Base-by-base conservation (phyloP, 306 rosid genomes). In the Dalbergia cultrata region DNA sequence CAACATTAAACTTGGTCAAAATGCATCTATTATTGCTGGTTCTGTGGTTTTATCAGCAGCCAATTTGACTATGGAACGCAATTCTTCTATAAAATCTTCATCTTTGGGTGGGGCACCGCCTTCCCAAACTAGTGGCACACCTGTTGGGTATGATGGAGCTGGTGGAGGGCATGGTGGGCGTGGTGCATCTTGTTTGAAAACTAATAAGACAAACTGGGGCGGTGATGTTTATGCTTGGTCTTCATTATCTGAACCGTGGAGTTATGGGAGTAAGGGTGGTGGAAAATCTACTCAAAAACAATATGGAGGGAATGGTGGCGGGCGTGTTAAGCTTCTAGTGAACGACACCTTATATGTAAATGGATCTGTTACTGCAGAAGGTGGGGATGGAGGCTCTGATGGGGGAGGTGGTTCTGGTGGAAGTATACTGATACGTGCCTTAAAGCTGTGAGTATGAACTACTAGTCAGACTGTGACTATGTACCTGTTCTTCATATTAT, bases 141-240 rank as follows among this genome's bases (percentile, higher is more conserved):
- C 99, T 33, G 83, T 91, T 84, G 92, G 95, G 58, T 68, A 80
- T 86, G 97, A 89, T 60, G 97, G 97, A 86, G 91, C 97, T 70
- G 99, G 99, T 79, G 99, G 99, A 85, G 99, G 99, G 72, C 97
- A 95, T 74, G 99, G 99, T 80, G 99, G 99, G 50, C 92, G 99
- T 41, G 99, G 99, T 83, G 99, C 99, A 80, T 93, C 98, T 76
- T 95, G 99, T 81, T 78, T 88, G 83, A 91, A 85, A 87, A 82
- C 68, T 84, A 88, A 88, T 70, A 85, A 85, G 80, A 85, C 97
- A 21, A 95, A 93, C 79, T 95, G 99, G 99, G 99, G 99, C 72
- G 99, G 99, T 80, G 99, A 95, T 91, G 99, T 95, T 75, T 95
- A 95, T 90, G 88, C 97, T 70, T 95, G 99, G 99, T 95, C 99